Evolutionary conservation across 2,329 filamentous ascomycete species (phyloP).

Genomic region (Penicillium olsonii): DNA sequence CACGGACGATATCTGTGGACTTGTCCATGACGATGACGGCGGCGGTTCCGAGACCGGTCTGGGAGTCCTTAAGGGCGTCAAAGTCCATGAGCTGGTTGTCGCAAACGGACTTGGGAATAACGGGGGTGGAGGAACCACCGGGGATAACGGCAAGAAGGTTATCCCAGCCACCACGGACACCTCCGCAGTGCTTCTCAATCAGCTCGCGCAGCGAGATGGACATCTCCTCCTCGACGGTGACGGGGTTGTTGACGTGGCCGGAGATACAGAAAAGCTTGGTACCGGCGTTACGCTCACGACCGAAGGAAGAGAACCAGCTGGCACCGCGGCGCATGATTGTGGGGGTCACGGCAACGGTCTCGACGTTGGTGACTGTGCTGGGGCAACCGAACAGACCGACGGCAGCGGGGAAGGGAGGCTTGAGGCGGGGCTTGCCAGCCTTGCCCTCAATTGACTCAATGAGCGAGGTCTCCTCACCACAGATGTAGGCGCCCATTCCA

Average conservation of each 20-base stretch:
- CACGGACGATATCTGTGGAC: slow-evolving; percentile 91
- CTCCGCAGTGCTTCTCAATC: slow-evolving; percentile 97
- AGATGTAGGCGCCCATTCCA: slow-evolving; percentile 96
- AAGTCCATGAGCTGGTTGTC: slow-evolving; percentile 99
- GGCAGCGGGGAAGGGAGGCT: slow-evolving; percentile 96
- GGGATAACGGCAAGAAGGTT: slow-evolving; percentile 95
- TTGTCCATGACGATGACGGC: slow-evolving; percentile 99
- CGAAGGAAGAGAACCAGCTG: slow-evolving; percentile 90
- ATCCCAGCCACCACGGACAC: slow-evolving; percentile 95
- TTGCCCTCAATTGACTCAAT: slow-evolving; percentile 99
- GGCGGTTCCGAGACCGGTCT: slow-evolving; percentile 94
- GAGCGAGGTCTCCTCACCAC: slow-evolving; percentile 95
- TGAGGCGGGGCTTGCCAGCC: slow-evolving; percentile 95
- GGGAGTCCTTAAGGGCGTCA: slow-evolving; percentile 94
- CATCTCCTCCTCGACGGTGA: slow-evolving; percentile 99
- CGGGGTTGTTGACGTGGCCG: slow-evolving; percentile 97
- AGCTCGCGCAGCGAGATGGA: slow-evolving; percentile 93
- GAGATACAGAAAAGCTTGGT: slow-evolving; percentile 99
- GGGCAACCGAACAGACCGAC: slow-evolving; percentile 98
- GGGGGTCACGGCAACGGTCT: slow-evolving; percentile 92
- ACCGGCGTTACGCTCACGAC: slow-evolving; percentile 92
- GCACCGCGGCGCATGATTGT: slow-evolving; percentile 93
- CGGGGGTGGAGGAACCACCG: slow-evolving; percentile 93
- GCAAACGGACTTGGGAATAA: slow-evolving; percentile 85
- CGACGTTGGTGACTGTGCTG: slow-evolving; percentile 96